A percentile compares a stretch with the other conserved stretches of the same genome.
Conservation (phyloP, 768 basidiomycete species). For the Pleurotus pulmonarius region DNA sequence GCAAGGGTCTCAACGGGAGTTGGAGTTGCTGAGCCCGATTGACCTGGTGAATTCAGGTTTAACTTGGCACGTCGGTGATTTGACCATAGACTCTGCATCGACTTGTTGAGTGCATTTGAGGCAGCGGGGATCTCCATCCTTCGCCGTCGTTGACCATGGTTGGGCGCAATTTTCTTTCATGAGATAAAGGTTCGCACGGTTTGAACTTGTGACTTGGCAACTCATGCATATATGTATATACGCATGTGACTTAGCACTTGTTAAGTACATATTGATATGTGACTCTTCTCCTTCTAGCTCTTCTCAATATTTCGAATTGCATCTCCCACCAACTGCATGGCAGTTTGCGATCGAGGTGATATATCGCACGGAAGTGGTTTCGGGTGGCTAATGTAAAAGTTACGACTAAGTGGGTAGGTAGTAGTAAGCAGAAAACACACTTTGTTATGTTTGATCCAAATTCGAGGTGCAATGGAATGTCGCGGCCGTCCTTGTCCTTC, state of each 20-base stretch:
- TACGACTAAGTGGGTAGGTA: neutral
- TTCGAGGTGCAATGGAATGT: conserved; percentile 32
- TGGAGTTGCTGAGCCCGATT: conserved; percentile 22
- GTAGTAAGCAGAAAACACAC: conserved; percentile 19
- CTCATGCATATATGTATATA: no score
- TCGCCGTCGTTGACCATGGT: neutral
- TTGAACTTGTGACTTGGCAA: no score
- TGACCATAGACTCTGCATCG: conserved; percentile 80
- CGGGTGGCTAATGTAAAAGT: conserved; percentile 8
- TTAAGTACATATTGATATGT: no score
- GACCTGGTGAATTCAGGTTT: conserved; percentile 55
- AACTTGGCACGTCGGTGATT: conserved; percentile 60
- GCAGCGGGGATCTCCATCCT: neutral
- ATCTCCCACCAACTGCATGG: neutral
- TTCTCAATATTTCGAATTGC: no score
- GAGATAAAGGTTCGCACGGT: no score
- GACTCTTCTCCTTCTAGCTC: no score
- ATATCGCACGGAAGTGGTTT: conserved; percentile 11
- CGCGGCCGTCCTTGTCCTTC: conserved; percentile 27
- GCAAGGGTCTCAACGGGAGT: conserved; percentile 17
- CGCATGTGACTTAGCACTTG: no score
- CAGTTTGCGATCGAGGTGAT: conserved; percentile 6
- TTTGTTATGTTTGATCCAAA: conserved; percentile 41
- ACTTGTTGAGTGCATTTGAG: conserved; percentile 70
- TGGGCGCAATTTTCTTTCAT: no score